phyloP scores from a whole-genome alignment of 345 rosid genomes.

The Theobroma cacao region DNA sequence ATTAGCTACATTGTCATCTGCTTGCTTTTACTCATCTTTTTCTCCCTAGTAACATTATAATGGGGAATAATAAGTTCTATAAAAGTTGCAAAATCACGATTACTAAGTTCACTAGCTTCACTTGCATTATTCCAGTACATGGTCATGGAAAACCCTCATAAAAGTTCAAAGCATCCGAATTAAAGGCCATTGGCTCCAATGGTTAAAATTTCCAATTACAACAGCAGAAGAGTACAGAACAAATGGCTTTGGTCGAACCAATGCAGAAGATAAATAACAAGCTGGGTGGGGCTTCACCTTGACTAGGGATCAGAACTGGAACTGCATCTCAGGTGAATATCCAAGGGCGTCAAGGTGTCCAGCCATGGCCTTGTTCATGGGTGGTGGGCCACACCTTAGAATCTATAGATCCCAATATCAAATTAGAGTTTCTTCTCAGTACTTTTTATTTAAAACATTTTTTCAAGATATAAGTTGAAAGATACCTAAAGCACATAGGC shows the following conservation, averaged over 20 bases:
- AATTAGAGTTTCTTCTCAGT: background rate
- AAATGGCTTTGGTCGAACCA: slow-evolving; percentile 5
- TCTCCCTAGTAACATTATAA: background rate
- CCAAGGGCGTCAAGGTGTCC: slow-evolving; percentile 79
- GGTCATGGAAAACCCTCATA: background rate
- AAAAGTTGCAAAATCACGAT: background rate
- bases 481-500: background rate
- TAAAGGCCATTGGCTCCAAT: background rate
- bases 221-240: background rate
- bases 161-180: slow-evolving; percentile 6
- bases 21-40: background rate
- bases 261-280: slow-evolving; percentile 18
- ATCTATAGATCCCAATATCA: slow-evolving; percentile 40
- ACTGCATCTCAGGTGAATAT: slow-evolving; percentile 82
- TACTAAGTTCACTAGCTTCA: background rate
- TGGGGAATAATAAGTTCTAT: background rate
- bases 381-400: slow-evolving; percentile 94
- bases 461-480: background rate
- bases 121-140: background rate
- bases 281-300: slow-evolving; percentile 11
- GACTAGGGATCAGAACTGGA: slow-evolving; percentile 70
- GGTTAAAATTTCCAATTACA: background rate
- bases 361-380: slow-evolving; percentile 98
- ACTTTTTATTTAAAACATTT: background rate
- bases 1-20: background rate